These are phyloP conservation scores for Trypanosoma avium DNA, from an alignment of 208 protist species.

Conservation along the genomic window DNA sequence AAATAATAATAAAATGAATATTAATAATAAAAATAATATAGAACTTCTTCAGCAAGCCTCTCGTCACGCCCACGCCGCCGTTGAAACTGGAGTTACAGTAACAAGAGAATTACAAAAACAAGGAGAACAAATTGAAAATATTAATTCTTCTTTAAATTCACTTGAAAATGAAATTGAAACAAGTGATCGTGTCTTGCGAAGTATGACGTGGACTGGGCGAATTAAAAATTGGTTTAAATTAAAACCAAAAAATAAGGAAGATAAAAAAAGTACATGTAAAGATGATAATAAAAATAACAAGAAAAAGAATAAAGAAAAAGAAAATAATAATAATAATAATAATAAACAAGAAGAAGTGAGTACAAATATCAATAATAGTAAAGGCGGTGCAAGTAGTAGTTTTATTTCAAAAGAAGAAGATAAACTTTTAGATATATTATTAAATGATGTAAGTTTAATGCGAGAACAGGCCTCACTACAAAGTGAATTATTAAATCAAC, in stretches of 20 bases:
- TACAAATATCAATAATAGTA: too few relatives aligned
- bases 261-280: neutral
- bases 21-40: neutral
- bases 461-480: slow-evolving; percentile 14
- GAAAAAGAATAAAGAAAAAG: neutral
- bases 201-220: slow-evolving; percentile 18
- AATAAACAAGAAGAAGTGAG: too few relatives aligned
- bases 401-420: slow-evolving; percentile 21
- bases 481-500: slow-evolving; percentile 9
- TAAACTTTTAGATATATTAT: slow-evolving; percentile 16
- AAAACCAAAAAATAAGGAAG: neutral
- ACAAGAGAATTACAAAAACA: slow-evolving; percentile 13
- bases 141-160: slow-evolving; percentile 4
- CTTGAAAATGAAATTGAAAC: slow-evolving; percentile 12
- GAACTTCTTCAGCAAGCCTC: slow-evolving; percentile 13
- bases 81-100: slow-evolving; percentile 1
- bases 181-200: slow-evolving; percentile 15
- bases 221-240: slow-evolving; percentile 20
- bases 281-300: neutral
- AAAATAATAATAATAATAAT: neutral
- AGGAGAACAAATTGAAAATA: slow-evolving; percentile 19
- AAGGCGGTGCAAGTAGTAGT: neutral
- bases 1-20: neutral
- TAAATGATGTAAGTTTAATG: slow-evolving; percentile 14
- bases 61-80: slow-evolving; percentile 12